These are phyloP conservation scores for Cadophora sp. DNA, from an alignment of 2,329 filamentous ascomycete species.

Conservation along the genomic window DNA sequence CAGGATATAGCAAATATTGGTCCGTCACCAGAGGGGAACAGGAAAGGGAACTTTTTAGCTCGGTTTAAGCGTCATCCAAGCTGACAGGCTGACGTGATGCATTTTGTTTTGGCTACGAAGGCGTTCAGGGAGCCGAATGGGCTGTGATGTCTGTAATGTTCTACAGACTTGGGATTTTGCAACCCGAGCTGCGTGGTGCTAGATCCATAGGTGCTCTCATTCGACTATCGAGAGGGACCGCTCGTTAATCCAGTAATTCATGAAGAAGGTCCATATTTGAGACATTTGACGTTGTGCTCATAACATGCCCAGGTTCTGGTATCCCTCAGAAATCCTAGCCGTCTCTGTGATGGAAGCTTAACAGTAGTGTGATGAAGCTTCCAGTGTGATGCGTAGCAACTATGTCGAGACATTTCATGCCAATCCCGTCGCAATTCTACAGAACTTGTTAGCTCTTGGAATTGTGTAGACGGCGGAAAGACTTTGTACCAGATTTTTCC, in stretches of 20 bases:
- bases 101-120: slow-evolving; percentile 15
- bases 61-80: slow-evolving; percentile 41
- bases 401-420: not conserved
- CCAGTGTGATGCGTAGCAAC: not conserved
- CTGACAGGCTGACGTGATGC: slow-evolving; percentile 26
- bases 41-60: slow-evolving; percentile 38
- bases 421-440: not conserved
- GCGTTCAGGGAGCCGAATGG: slow-evolving; percentile 15
- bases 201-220: not conserved
- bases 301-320: not conserved
- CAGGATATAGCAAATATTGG: slow-evolving; percentile 34
- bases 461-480: not conserved
- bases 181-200: not conserved
- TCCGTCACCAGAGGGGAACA: slow-evolving; percentile 29
- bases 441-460: not conserved
- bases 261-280: not conserved
- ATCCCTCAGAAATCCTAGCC: not conserved
- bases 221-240: not conserved
- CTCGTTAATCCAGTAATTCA: not conserved
- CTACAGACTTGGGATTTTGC: not conserved
- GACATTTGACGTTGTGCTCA: not conserved
- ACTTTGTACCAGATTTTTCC: not conserved
- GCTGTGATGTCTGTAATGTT: not conserved
- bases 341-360: not conserved
- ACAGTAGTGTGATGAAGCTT: not conserved